Conservation (phyloP, 805 yeast species). For the Monosporozyma unispora region DNA sequence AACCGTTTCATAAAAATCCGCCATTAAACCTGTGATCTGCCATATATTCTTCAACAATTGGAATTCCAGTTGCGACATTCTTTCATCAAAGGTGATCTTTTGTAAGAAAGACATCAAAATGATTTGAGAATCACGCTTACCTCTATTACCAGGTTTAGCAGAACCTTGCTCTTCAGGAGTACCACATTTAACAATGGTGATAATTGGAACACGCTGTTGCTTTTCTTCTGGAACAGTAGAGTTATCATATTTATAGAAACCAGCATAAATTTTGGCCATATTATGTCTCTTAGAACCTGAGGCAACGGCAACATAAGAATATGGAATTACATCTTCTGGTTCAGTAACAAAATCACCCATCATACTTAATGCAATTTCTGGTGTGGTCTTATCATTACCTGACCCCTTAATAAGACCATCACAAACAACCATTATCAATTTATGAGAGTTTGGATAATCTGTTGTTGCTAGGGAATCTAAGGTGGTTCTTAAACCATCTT, state of each 20-base stretch:
- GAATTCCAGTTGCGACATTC: slow-evolving; percentile 86
- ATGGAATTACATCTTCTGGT: slow-evolving; percentile 65
- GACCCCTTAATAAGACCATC: slow-evolving; percentile 94
- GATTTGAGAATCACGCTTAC: slow-evolving; percentile 91
- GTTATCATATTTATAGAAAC: slow-evolving; percentile 82
- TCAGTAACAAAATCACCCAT: slow-evolving; percentile 71
- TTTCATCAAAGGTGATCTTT: slow-evolving; percentile 79
- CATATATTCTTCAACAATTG: slow-evolving; percentile 68
- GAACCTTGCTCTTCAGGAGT: slow-evolving; percentile 66
- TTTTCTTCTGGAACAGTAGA: slow-evolving; percentile 65
- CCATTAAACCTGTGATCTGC: slow-evolving; percentile 77
- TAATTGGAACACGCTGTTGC: slow-evolving; percentile 77
- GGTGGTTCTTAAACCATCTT: slow-evolving; percentile 75
- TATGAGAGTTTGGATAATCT: slow-evolving; percentile 92
- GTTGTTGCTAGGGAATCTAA: slow-evolving; percentile 88
- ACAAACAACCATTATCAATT: slow-evolving; percentile 77
- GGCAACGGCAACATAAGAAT: slow-evolving; percentile 92
- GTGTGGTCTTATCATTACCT: slow-evolving; percentile 80
- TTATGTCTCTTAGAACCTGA: slow-evolving; percentile 92
- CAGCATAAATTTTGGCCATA: slow-evolving; percentile 95
- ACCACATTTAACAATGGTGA: slow-evolving; percentile 79
- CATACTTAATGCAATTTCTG: slow-evolving; percentile 81
- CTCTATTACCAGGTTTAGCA: slow-evolving; percentile 85
- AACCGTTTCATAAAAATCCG: slow-evolving; percentile 70
- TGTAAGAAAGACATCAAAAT: slow-evolving; percentile 86